These are phyloP conservation scores for Moringa oleifera DNA, from an alignment of 345 rosid genomes.

Conservation along the genomic window DNA sequence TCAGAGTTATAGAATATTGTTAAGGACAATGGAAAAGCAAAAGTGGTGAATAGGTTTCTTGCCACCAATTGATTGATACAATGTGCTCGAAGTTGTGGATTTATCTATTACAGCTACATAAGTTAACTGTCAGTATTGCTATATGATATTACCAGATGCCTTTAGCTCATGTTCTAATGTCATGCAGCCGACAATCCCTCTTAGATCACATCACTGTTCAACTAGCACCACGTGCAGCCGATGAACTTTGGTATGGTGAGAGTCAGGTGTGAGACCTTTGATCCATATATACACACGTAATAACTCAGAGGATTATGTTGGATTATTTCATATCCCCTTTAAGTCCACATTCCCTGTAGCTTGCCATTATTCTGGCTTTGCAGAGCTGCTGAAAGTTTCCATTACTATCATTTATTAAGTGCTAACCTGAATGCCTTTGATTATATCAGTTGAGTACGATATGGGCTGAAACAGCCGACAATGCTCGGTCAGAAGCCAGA, in stretches of 20 bases:
- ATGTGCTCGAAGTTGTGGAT: not conserved
- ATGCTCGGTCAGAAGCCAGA: conserved; percentile 87
- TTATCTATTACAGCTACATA: conserved; percentile 1
- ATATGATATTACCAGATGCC: not conserved
- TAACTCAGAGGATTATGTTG: not conserved
- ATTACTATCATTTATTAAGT: not conserved
- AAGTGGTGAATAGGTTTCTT: not conserved
- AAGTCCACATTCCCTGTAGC: not conserved
- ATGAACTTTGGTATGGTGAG: conserved; percentile 87
- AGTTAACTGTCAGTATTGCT: too few species aligned
- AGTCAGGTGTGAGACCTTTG: conserved; percentile 51
- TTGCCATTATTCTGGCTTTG: not conserved
- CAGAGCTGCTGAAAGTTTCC: not conserved
- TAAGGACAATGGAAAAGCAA: too few species aligned
- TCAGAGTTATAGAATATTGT: too few species aligned
- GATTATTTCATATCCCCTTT: not conserved
- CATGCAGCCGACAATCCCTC: conserved; percentile 76
- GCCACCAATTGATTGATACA: too few species aligned
- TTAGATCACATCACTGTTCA: conserved; percentile 94
- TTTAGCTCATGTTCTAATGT: conserved; percentile 2
- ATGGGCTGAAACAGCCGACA: conserved; percentile 96
- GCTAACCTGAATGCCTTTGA: conserved; percentile 14
- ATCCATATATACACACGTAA: not conserved
- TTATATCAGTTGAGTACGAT: conserved; percentile 80
- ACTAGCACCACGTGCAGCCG: conserved; percentile 96